phyloP scores from a whole-genome alignment of 371 early-diverging fungal genomes.

The Mortierella sp. region DNA sequence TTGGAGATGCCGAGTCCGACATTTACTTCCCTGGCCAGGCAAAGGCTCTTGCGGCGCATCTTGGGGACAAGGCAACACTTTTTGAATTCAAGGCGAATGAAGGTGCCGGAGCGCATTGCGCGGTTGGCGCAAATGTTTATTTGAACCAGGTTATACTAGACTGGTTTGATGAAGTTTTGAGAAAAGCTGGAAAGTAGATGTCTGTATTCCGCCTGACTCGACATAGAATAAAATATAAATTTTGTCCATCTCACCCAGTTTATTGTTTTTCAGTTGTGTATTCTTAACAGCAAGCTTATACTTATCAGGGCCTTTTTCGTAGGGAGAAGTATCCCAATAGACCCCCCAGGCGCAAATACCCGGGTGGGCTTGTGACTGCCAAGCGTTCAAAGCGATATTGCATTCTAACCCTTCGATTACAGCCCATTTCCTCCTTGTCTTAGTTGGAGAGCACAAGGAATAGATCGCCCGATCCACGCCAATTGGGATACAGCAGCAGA shows the following conservation, averaged over 20 bases:
- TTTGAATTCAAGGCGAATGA: conserved; percentile 19
- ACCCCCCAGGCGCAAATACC: too few species aligned
- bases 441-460: too few species aligned
- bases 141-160: conserved; percentile 23
- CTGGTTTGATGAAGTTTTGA: conserved; percentile 25
- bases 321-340: too few species aligned
- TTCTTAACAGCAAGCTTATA: too few species aligned
- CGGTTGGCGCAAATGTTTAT: conserved; percentile 15
- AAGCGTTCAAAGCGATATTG: not conserved
- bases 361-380: too few species aligned
- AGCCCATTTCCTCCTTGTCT: not conserved
- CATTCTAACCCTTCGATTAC: not conserved
- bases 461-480: too few species aligned
- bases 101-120: conserved; percentile 19
- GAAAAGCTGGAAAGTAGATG: conserved; percentile 15
- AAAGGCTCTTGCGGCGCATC: conserved; percentile 15
- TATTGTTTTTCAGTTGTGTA: too few species aligned
- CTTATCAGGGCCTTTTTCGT: too few species aligned
- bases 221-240: too few species aligned
- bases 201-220: too few species aligned
- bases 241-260: too few species aligned
- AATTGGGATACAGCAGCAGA: too few species aligned
- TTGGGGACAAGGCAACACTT: conserved; percentile 23
- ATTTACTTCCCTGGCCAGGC: conserved; percentile 22
- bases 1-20: conserved; percentile 19